Conservation (phyloP, 441 rosid species). For the Erodium moschatum region DNA sequence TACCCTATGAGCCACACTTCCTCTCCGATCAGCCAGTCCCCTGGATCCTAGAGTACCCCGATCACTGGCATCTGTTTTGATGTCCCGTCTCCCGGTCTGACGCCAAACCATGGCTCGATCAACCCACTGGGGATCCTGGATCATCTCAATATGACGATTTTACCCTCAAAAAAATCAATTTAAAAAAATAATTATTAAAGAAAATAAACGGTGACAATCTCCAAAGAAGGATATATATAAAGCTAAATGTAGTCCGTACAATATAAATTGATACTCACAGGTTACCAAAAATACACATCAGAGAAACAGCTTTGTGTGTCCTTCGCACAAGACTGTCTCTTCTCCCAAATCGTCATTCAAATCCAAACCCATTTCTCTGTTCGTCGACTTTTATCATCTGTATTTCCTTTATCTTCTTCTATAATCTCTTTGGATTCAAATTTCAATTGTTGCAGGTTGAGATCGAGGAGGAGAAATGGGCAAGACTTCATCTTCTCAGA, state of each 20-base stretch:
- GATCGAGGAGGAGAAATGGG: constrained; percentile 31
- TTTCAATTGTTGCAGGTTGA: constrained; percentile 29
- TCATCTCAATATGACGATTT: too few relatives aligned
- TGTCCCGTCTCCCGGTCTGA: too few relatives aligned
- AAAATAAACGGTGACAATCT: too few relatives aligned
- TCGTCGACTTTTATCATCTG: not conserved
- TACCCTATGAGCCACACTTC: too few relatives aligned
- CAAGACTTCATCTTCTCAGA: constrained; percentile 42
- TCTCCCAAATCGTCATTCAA: not conserved
- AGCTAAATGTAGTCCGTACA: not conserved
- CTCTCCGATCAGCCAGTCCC: too few relatives aligned
- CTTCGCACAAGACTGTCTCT: not conserved
- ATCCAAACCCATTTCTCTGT: not conserved
- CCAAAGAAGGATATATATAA: too few relatives aligned
- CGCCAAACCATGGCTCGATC: too few relatives aligned
- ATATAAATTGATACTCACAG: not conserved
- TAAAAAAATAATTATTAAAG: too few relatives aligned
- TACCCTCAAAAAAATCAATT: too few relatives aligned
- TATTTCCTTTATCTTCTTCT: not conserved
- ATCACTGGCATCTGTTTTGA: too few relatives aligned
- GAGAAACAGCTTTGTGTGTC: not conserved
- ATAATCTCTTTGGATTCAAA: constrained; percentile 6
- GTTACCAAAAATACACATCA: constrained; percentile 4
- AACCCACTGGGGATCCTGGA: too few relatives aligned
- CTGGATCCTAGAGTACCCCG: too few relatives aligned